phyloP scores from a whole-genome alignment of 164 flowering plant species.

The Dillenia turbinata region DNA sequence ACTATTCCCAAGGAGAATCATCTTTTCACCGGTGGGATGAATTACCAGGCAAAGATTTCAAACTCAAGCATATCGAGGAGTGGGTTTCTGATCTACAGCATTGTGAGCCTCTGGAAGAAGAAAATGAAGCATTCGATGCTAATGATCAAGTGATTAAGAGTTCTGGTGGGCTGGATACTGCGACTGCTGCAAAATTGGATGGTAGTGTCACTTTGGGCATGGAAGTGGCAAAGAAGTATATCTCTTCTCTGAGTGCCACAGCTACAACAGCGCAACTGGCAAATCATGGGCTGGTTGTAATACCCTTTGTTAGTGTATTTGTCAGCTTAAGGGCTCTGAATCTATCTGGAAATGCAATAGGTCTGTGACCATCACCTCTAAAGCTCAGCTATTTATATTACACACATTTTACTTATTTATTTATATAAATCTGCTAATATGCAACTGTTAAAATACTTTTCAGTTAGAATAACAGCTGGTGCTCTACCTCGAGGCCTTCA shows the following conservation, averaged over 20 bases:
- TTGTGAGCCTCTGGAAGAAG: conserved; percentile 43
- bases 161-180: conserved; percentile 21
- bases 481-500: conserved; percentile 97
- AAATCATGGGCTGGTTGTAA: conserved; percentile 78
- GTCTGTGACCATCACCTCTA: conserved; percentile 26
- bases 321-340: conserved; percentile 68
- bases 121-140: conserved; percentile 24
- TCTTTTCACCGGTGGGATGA: conserved; percentile 30
- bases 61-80: conserved; percentile 68
- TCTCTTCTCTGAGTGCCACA: conserved; percentile 61
- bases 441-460: conserved; percentile 9
- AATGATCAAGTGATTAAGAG: conserved; percentile 24
- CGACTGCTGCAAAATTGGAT: conserved; percentile 33
- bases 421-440: no score
- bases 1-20: conserved; percentile 30
- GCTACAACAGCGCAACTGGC: conserved; percentile 77
- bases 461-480: conserved; percentile 87
- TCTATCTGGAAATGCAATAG: conserved; percentile 84
- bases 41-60: conserved; percentile 50
- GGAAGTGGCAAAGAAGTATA: conserved; percentile 74
- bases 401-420: no score
- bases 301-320: conserved; percentile 84
- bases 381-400: neutral
- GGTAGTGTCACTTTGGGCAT: conserved; percentile 46
- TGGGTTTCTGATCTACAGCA: conserved; percentile 81